Evolutionary conservation across 805 yeast species (phyloP).

Genomic region (Cyberlindnera maclurae): DNA sequence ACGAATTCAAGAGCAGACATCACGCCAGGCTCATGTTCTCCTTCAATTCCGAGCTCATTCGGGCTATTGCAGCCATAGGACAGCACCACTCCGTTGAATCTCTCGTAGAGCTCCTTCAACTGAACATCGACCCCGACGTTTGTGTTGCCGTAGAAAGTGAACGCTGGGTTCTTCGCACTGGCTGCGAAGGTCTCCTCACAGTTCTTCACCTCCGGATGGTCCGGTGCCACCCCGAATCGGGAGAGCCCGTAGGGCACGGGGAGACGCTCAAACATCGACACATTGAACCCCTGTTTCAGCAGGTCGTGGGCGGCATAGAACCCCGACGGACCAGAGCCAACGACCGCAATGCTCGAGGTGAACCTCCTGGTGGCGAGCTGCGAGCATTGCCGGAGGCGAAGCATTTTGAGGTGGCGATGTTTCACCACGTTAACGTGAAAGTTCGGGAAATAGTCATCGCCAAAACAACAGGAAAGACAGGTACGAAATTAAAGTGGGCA

Average conservation of each 20-base stretch:
- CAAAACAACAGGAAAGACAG: too few species aligned
- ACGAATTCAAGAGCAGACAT: constrained; percentile 81
- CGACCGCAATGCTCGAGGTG: constrained; percentile 34
- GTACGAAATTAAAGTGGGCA: too few species aligned
- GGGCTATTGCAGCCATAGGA: constrained; percentile 78
- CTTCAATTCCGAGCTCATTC: constrained; percentile 45
- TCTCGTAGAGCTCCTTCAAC: constrained; percentile 39
- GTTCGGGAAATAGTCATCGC: too few species aligned
- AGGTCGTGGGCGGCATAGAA: constrained; percentile 81
- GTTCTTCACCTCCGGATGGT: constrained; percentile 92
- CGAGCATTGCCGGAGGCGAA: too few species aligned
- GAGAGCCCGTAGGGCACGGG: constrained; percentile 92
- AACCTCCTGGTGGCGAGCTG: not conserved
- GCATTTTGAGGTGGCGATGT: too few species aligned
- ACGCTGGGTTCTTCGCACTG: constrained; percentile 27
- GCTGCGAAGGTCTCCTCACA: constrained; percentile 63
- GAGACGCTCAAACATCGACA: constrained; percentile 75
- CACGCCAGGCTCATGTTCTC: constrained; percentile 51
- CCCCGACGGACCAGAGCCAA: constrained; percentile 97
- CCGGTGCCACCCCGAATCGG: constrained; percentile 98
- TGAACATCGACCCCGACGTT: constrained; percentile 56
- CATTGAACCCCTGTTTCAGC: constrained; percentile 35
- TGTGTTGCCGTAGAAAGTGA: constrained; percentile 66
- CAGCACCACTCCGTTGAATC: constrained; percentile 68
- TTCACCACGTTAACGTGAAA: too few species aligned